Base-by-base conservation (phyloP, 1,284 basidiomycete genomes). In the Microbotryomycetes sp. region DNA sequence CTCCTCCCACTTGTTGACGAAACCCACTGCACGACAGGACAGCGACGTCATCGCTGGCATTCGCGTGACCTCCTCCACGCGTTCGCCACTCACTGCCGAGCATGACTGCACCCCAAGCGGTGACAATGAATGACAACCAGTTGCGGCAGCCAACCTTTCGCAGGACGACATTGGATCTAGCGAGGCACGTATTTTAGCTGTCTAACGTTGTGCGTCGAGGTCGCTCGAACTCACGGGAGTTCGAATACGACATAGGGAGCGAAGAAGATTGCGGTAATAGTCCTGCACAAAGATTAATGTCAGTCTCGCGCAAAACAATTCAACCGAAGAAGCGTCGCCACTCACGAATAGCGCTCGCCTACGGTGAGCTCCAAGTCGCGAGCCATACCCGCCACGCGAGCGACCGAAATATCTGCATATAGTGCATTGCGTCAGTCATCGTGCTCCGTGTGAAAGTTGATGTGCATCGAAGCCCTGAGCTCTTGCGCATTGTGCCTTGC, bases 201-300 rank as follows among this genome's bases (percentile, higher is more conserved):
- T n/a, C n/a, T n/a, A n/a, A n/a, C n/a, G n/a, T n/a, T n/a, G n/a
- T n/a, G n/a, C n/a, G n/a, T n/a, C n/a, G n/a, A n/a, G n/a, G n/a
- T n/a, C n/a, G n/a, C n/a, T n/a, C n/a, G 45, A 23, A 18, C 24
- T 53, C 23, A 24, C 18, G 30, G 45, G n/a, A 60, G 35, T 23
- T 59, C 54, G 24, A 65, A 61, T 27, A 66, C n/a, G 45, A 72
- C 73, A 63, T 76, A 77, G 4, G 73, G 72, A 1, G 64, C 54
- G 68, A 76, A 76, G 68, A 79, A 78, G 65, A 78, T 68, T n/a
- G 75, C 58, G 1, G 72, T 69, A 50, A 71, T 70, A 59, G 76
- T 56, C 9, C 41, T 48, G 46, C 35, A 41, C 11, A 41, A 18
- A 9, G 35, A 9, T 9, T 11, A 11, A 11, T 18, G 35, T 41